Base-by-base conservation (phyloP, 148 eudicot genomes). In the Arctostaphylos glauca region DNA sequence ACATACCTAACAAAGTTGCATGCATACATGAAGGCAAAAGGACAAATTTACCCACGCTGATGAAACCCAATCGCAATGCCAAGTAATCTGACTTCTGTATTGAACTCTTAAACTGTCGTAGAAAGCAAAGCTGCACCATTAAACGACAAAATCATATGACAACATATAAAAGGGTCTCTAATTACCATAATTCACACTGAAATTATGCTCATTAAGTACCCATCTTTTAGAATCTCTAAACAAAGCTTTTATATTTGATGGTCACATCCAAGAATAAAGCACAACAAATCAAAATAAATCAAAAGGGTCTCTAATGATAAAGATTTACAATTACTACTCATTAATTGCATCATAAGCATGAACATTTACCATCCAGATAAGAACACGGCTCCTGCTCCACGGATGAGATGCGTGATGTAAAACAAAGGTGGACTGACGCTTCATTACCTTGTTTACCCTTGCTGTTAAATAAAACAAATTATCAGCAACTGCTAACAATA, bases 401-500 rank as follows among this genome's bases (percentile, higher is more conserved):
- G 99, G 99, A 86, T 97, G 99, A 44, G 98, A 92, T 77, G 99
- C 96, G 79, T 94, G 98, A 85, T 97, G 97, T 85, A 91, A 80
- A 44, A 93, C 95, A 87, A 97, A 97, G 74, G 97, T 97, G 60
- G 93, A 88, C 88, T 93, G 99, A 46, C 98, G 92, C 80, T 95
- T 93, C 94, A 97, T 97, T 60, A 92, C 94, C 83, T 88, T 97
- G 84, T 85, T 93, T 87, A 83, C 92, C 87, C 84, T 92, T 77
- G 92, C 93, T 88, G 83, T 77, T 79, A 71, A 81, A 74, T 25
- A 86, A 53, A 58, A 74, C 58, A 3, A 70, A 2, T 70, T 71
- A 54, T 82, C 53, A 82, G 25, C 59, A 75, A 47, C 52, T 5
- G 56, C 31, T 52, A 68, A 67, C 58, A 77, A 68, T 31, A 68